Percentiles rank a stretch among this genome's conserved stretches.
These are phyloP conservation scores for Cephalotrichum gorgonifer DNA, from an alignment of 2,329 filamentous ascomycete species.

Conservation along the genomic window DNA sequence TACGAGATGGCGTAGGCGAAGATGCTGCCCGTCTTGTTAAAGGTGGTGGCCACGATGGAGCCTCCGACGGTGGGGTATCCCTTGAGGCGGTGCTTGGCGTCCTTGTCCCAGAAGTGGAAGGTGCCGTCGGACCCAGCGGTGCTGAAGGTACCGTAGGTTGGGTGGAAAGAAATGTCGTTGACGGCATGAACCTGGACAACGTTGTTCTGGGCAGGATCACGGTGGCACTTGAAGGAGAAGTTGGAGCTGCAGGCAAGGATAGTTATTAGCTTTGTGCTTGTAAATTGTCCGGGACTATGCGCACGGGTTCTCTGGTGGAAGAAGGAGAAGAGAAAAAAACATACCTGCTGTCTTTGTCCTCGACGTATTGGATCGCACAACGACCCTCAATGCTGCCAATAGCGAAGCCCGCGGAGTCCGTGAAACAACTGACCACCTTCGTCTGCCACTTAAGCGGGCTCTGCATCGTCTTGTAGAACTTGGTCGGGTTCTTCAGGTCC, in stretches of 20 bases:
- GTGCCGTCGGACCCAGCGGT: slow-evolving; percentile 93
- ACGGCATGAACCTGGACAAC: slow-evolving; percentile 86
- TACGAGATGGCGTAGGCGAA: slow-evolving; percentile 90
- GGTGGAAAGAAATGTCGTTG: slow-evolving; percentile 97
- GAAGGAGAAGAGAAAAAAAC: slow-evolving; percentile 10
- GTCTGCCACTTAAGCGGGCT: slow-evolving; percentile 99
- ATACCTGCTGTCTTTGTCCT: slow-evolving; percentile 80
- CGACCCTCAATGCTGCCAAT: slow-evolving; percentile 94
- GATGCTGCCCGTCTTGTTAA: slow-evolving; percentile 75
- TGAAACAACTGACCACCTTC: slow-evolving; percentile 87
- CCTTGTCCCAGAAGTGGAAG: slow-evolving; percentile 95
- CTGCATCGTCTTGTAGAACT: slow-evolving; percentile 93
- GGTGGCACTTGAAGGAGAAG: slow-evolving; percentile 99
- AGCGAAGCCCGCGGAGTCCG: slow-evolving; percentile 82
- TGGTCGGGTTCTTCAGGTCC: slow-evolving; percentile 76
- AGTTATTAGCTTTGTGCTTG: neutral
- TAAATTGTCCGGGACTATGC: neutral
- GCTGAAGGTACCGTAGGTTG: slow-evolving; percentile 93
- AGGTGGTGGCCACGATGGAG: slow-evolving; percentile 83
- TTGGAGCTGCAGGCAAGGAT: slow-evolving; percentile 51
- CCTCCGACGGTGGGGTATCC: slow-evolving; percentile 79
- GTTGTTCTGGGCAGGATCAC: slow-evolving; percentile 65
- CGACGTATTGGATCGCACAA: slow-evolving; percentile 96
- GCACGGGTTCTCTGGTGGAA: neutral
- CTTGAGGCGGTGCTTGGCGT: slow-evolving; percentile 79